Percentiles rank a stretch among this genome's conserved stretches.
Conservation (phyloP, 345 rosid species). For the Moringa oleifera region DNA sequence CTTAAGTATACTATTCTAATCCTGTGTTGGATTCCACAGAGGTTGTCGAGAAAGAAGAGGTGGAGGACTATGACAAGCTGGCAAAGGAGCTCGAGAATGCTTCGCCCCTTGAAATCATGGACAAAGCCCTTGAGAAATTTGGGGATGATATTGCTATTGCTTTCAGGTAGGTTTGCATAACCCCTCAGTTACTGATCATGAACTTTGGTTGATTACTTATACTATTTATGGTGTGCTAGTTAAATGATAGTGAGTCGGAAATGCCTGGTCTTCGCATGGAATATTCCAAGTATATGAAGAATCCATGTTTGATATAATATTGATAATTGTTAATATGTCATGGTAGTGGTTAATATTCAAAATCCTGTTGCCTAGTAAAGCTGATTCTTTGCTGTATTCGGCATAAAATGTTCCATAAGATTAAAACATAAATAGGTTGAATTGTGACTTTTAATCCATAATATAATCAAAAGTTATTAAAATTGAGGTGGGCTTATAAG, state of each 20-base stretch:
- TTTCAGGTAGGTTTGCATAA: conserved; percentile 52
- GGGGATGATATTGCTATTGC: conserved; percentile 89
- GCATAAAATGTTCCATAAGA: too few species aligned
- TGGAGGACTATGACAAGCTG: conserved; percentile 53
- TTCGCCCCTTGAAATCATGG: conserved; percentile 88
- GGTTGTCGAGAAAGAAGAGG: conserved; percentile 50
- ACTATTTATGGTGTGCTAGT: not conserved
- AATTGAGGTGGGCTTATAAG: too few species aligned
- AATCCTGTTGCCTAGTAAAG: too few species aligned
- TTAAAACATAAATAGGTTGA: too few species aligned
- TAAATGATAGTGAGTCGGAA: not conserved
- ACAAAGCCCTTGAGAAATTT: conserved; percentile 78
- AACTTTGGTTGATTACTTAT: not conserved
- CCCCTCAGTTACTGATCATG: not conserved
- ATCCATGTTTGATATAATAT: not conserved
- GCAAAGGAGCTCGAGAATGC: conserved; percentile 56
- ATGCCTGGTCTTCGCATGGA: too few species aligned
- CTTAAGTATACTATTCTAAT: not conserved
- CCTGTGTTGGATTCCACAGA: conserved; percentile 33
- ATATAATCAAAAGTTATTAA: too few species aligned
- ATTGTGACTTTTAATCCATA: not conserved
- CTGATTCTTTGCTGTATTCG: too few species aligned
- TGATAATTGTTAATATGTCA: too few species aligned
- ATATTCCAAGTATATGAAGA: not conserved
- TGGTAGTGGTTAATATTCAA: too few species aligned